Conservation (phyloP, 768 basidiomycete genomes). For the Dioszegia aurantiaca region DNA sequence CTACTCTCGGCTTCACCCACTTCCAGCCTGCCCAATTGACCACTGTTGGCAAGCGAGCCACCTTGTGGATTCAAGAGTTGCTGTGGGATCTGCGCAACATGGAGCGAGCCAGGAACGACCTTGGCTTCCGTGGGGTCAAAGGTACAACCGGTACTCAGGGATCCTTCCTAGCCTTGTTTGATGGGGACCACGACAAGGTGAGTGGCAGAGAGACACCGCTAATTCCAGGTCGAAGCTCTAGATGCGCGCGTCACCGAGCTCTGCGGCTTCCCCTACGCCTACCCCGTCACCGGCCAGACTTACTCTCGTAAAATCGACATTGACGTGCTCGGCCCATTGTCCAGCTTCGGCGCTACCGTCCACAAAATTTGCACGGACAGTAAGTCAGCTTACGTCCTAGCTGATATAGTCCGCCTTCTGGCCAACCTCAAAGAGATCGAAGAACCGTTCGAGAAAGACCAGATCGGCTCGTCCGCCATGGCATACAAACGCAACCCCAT, state of each 20-base stretch:
- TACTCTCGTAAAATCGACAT: slow-evolving; percentile 97
- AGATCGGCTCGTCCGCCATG: slow-evolving; percentile 92
- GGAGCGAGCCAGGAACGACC: slow-evolving; percentile 78
- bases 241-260: slow-evolving; percentile 86
- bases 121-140: slow-evolving; percentile 97
- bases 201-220: slow-evolving; percentile 8
- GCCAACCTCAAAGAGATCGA: slow-evolving; percentile 98
- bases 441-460: slow-evolving; percentile 97
- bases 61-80: slow-evolving; percentile 95
- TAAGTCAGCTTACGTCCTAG: slow-evolving; percentile 23
- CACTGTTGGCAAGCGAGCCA: slow-evolving; percentile 94
- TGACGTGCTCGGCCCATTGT: slow-evolving; percentile 84
- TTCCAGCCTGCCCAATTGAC: slow-evolving; percentile 98
- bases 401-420: slow-evolving; percentile 64
- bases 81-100: slow-evolving; percentile 95
- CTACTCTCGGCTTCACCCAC: slow-evolving; percentile 95
- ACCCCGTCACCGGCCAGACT: slow-evolving; percentile 97
- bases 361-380: slow-evolving; percentile 96
- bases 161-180: slow-evolving; percentile 87
- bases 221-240: slow-evolving; percentile 72
- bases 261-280: slow-evolving; percentile 87
- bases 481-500: slow-evolving; percentile 99
- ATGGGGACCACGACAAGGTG: slow-evolving; percentile 90
- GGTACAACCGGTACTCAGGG: slow-evolving; percentile 99
- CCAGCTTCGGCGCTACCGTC: slow-evolving; percentile 84